These are phyloP conservation scores for Leishmania guyanensis DNA, from an alignment of 208 protist genomes.

Conservation along the genomic window DNA sequence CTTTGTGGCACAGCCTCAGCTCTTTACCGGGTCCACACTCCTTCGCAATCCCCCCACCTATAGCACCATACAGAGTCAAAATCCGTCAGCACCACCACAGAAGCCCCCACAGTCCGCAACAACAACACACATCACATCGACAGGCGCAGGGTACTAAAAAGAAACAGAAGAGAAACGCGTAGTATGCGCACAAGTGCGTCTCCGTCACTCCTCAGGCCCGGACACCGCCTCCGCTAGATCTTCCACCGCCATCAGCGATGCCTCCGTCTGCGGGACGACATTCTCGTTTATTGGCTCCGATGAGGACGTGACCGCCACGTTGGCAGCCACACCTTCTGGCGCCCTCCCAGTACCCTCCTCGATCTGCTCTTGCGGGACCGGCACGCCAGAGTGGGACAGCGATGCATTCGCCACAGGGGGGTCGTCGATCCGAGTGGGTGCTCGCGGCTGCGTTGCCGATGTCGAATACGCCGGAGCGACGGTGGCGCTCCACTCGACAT, in stretches of 20 bases:
- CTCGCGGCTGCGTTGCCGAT: not conserved
- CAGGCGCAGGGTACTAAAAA: too few relatives aligned
- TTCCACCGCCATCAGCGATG: not conserved
- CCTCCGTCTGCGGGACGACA: too few relatives aligned
- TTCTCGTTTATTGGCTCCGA: not conserved
- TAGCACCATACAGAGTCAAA: not conserved
- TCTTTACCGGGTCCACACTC: not conserved
- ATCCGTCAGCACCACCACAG: not conserved
- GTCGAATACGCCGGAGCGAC: not conserved
- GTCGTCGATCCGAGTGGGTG: not conserved
- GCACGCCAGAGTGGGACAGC: not conserved
- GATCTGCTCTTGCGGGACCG: not conserved
- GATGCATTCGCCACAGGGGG: not conserved
- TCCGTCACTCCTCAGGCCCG: not conserved
- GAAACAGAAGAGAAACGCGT: not conserved
- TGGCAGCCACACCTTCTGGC: not conserved
- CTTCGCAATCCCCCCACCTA: not conserved
- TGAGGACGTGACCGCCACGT: not conserved
- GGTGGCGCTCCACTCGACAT: too few relatives aligned
- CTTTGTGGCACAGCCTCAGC: not conserved
- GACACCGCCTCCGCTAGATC: not conserved
- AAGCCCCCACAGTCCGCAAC: not conserved
- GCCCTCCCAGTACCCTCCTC: not conserved
- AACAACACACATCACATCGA: not conserved
- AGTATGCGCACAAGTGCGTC: not conserved